These are phyloP conservation scores for Coemansia sp. DNA, from an alignment of 192 early-diverging fungal genomes.

Conservation along the genomic window DNA sequence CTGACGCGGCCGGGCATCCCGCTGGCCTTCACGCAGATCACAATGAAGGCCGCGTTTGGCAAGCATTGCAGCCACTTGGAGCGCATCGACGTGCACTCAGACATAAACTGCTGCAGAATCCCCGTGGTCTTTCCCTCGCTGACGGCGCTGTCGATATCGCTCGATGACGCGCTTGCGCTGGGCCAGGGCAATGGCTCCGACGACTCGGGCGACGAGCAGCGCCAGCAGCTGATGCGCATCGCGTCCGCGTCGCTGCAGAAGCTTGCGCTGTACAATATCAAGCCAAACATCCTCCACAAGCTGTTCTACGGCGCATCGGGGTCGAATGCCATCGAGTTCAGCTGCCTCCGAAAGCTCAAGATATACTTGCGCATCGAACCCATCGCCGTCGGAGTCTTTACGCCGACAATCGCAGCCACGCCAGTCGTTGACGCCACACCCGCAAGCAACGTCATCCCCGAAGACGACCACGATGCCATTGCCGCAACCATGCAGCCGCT, in stretches of 20 bases:
- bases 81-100: constrained; percentile 29
- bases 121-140: constrained; percentile 13
- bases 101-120: constrained; percentile 21
- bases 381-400: constrained; percentile 5
- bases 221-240: constrained; percentile 17
- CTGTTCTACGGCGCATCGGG: constrained; percentile 11
- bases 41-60: constrained; percentile 19
- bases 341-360: constrained; percentile 19
- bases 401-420: constrained; percentile 10
- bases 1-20: constrained; percentile 11
- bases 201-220: not conserved
- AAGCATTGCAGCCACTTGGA: constrained; percentile 8
- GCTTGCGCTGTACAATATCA: constrained; percentile 23
- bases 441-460: not conserved
- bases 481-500: constrained; percentile 8
- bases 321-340: constrained; percentile 20
- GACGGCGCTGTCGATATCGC: constrained; percentile 25
- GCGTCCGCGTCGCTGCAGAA: constrained; percentile 18
- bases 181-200: not conserved
- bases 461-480: constrained; percentile 7
- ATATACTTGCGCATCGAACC: constrained; percentile 27
- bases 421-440: not conserved
- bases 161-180: constrained; percentile 15
- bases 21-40: constrained; percentile 8
- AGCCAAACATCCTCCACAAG: constrained; percentile 14